Base-by-base conservation (phyloP, 495 filamentous ascomycete species). In the Hypoxylon trugodes region DNA sequence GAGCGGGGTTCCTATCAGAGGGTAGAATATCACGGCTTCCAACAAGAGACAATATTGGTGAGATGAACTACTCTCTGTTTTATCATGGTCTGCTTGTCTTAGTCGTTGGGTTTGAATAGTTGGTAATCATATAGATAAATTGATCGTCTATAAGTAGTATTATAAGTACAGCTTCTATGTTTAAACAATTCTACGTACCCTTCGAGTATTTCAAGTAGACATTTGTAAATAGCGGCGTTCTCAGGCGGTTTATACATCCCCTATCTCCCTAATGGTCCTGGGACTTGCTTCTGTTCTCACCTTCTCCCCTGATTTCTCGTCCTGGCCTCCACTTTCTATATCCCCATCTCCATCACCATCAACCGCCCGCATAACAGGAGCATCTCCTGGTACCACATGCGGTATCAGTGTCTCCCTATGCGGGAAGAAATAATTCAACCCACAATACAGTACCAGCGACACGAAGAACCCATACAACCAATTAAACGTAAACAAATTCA, bases 401-500 rank as follows among this genome's bases (percentile, higher is more conserved):
- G 59, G 54, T 26, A 77, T 74, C 7, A 76, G 46, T 3, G 75
- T 75, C 16, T 47, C 57, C 21, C 16, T 10, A 13, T 75, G 67
- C 18, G 77, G 77, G 45, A 69, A 78, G 54, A 76, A 69, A 21
- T 64, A 65, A 18, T 69, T 74, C 13, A 79, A 43, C 1, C 55
- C 30, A 25, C 54, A 73, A 42, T 76, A 78, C 16, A 75, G 15
- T 4, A 68, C 42, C n/a, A 77, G 65, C n/a, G 72, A 63, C 30
- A 70, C 68, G 22, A 69, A 73, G 45, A 76, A 78, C 12, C 76
- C 77, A 47, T 72, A 74, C 26, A 68, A 22, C 65, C 65, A 68
- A 21, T 68, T 68, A 15, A 79, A 65, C 38, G 74, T 70, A 43
- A 74, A 74, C 61, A 78, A 56, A 42, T 77, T 69, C 43, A 71